These are phyloP conservation scores for Grigorovia transvaalensis DNA, from an alignment of 805 yeast species.

Conservation along the genomic window DNA sequence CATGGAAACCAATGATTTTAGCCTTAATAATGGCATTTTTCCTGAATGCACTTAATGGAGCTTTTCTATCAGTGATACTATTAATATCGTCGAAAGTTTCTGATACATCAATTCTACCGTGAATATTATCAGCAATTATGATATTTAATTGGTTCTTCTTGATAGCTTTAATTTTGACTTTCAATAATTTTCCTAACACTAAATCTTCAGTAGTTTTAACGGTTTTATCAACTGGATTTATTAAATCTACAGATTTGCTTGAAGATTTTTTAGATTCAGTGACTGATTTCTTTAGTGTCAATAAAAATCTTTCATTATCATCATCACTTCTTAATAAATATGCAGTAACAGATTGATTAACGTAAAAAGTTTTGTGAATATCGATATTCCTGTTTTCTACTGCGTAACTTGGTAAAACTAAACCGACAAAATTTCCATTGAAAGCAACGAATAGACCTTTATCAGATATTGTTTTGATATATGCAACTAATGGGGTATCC, in stretches of 20 bases:
- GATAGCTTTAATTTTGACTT: conserved; percentile 49
- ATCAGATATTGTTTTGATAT: conserved; percentile 63
- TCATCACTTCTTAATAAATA: conserved; percentile 59
- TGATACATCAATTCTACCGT: conserved; percentile 70
- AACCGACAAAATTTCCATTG: conserved; percentile 70
- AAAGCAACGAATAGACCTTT: conserved; percentile 79
- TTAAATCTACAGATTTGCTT: conserved; percentile 17
- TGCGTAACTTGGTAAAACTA: conserved; percentile 67
- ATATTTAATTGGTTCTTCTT: conserved; percentile 69
- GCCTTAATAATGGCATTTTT: conserved; percentile 50
- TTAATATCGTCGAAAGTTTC: conserved; percentile 47
- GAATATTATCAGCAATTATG: conserved; percentile 62
- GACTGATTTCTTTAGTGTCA: conserved; percentile 42
- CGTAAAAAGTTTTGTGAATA: conserved; percentile 42
- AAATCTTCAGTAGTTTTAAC: conserved; percentile 42
- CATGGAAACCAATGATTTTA: conserved; percentile 67
- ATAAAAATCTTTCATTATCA: conserved; percentile 57
- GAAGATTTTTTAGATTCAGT: conserved; percentile 9
- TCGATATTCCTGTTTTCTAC: conserved; percentile 44
- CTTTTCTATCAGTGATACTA: conserved; percentile 45
- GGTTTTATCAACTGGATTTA: conserved; percentile 52
- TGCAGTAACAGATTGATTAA: conserved; percentile 63
- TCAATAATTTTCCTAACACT: conserved; percentile 49
- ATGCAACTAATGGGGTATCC: conserved; percentile 51
- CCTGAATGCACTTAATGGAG: conserved; percentile 51